phyloP scores from a whole-genome alignment of 192 early-diverging fungal genomes.

The Thamnidium elegans region DNA sequence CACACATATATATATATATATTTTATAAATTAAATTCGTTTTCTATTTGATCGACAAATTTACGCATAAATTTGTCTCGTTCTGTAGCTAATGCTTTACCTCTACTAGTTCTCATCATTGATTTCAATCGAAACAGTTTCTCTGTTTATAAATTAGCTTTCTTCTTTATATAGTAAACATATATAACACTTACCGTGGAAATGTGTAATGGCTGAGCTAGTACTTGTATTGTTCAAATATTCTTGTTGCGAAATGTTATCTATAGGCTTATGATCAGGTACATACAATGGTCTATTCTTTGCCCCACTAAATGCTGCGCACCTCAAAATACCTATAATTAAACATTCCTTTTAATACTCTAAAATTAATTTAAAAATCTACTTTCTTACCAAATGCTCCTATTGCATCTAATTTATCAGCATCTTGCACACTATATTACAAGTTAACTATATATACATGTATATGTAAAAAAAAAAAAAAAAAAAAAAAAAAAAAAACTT shows the following conservation, averaged over 20 bases:
- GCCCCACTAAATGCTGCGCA: constrained; percentile 69
- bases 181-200: constrained; percentile 55
- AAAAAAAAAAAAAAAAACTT: constrained; percentile 16
- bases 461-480: too few relatives aligned
- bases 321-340: constrained; percentile 52
- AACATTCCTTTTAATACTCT: background rate
- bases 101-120: constrained; percentile 62
- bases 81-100: constrained; percentile 54
- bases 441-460: too few relatives aligned
- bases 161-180: too few relatives aligned
- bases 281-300: constrained; percentile 57
- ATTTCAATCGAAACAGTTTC: constrained; percentile 59
- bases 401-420: constrained; percentile 73
- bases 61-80: constrained; percentile 55
- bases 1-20: too few relatives aligned
- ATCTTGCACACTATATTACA: constrained; percentile 58
- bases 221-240: constrained; percentile 51
- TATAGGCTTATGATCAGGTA: constrained; percentile 46
- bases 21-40: constrained; percentile 42
- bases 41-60: constrained; percentile 56
- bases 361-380: background rate
- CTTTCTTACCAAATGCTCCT: constrained; percentile 60
- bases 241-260: constrained; percentile 59
- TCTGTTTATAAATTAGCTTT: constrained; percentile 41
- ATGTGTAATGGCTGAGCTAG: constrained; percentile 59